Base-by-base conservation (phyloP, 2,329 filamentous ascomycete genomes). In the Salinomyces thailandicus region DNA sequence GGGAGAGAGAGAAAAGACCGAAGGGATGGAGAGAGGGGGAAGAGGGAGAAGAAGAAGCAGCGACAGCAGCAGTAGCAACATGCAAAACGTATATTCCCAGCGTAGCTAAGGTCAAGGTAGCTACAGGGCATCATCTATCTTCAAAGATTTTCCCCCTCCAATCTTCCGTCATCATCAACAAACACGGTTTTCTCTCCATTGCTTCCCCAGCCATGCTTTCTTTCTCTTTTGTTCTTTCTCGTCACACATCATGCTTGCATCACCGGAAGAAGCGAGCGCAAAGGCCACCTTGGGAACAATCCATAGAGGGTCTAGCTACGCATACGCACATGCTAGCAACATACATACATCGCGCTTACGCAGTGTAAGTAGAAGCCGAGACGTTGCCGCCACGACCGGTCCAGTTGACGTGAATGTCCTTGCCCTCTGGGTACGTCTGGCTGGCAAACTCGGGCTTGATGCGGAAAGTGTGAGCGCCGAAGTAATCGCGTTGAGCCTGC, bases 391-490 rank as follows among this genome's bases (percentile, higher is more conserved):
- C 91, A 63, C 91, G 83, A 57, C 91, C 91, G 54, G 91, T 98
- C 91, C 91, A 98, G 84, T 98, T 98, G 66, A 96, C 86, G 77
- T 98, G 91, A 62, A 89, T 91, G 65, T 96, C 78, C 70, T 86
- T 71, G 64, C 80, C 85, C 54, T 73, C 77, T 50, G 79, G 81
- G 72, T 93, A 93, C 69, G 85, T 59, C 35, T 57, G 53, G 52
- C 44, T 70, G 48, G 66, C 67, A 50, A 49, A 62, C 53, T 70
- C 64, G 30, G 67, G 66, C 66, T 70, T 70, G 62, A 70, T 62
- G 50, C 62, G 60, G 67, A 69, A 71, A 35, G 67, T 70, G 60
- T 71, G 67, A 33, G 67, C 67, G 51, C 91, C 91, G 62, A 98
- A 98, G 84, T 96, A 98, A 67, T 98, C 91, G 73, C 91, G 84